phyloP scores from a whole-genome alignment of 139 green algal genomes.

The Zygnema cylindricum region DNA sequence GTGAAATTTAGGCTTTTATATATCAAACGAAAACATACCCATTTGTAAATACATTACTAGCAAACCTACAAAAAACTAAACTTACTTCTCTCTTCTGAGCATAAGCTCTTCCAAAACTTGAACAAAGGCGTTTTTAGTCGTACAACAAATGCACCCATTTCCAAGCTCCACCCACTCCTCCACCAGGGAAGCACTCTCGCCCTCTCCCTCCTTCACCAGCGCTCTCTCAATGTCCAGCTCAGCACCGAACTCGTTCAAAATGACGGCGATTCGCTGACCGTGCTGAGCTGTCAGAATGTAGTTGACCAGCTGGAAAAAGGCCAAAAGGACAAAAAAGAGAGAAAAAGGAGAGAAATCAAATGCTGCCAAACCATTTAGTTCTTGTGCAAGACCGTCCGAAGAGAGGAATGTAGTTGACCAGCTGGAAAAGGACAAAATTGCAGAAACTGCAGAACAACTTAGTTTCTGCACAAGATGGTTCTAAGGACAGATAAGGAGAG shows the following conservation, averaged over 20 bases:
- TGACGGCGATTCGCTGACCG: slow-evolving; percentile 83
- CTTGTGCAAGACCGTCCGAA: too few species aligned
- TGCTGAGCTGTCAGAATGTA: slow-evolving; percentile 86
- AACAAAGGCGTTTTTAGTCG: slow-evolving; percentile 91
- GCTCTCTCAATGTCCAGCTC: slow-evolving; percentile 81
- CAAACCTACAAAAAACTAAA: neutral
- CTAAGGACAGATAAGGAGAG: too few species aligned
- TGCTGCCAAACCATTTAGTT: too few species aligned
- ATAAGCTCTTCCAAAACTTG: slow-evolving; percentile 63
- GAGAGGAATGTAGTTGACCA: slow-evolving; percentile 94
- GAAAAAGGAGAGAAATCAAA: too few species aligned
- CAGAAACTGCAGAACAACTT: too few species aligned
- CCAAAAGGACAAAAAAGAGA: too few species aligned
- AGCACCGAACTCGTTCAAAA: slow-evolving; percentile 90
- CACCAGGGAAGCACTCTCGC: slow-evolving; percentile 55
- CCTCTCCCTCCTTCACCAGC: slow-evolving; percentile 66
- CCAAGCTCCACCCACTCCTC: slow-evolving; percentile 92
- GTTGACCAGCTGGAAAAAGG: slow-evolving; percentile 82
- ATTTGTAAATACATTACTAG: neutral
- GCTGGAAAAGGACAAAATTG: too few species aligned
- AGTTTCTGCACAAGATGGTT: too few species aligned
- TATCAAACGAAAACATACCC: neutral
- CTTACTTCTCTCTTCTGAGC: slow-evolving; percentile 51
- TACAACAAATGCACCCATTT: slow-evolving; percentile 98
- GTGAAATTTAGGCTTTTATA: neutral